These are phyloP conservation scores for Arthrinium puccinioides DNA, from an alignment of 2,329 filamentous ascomycete genomes.

Conservation along the genomic window DNA sequence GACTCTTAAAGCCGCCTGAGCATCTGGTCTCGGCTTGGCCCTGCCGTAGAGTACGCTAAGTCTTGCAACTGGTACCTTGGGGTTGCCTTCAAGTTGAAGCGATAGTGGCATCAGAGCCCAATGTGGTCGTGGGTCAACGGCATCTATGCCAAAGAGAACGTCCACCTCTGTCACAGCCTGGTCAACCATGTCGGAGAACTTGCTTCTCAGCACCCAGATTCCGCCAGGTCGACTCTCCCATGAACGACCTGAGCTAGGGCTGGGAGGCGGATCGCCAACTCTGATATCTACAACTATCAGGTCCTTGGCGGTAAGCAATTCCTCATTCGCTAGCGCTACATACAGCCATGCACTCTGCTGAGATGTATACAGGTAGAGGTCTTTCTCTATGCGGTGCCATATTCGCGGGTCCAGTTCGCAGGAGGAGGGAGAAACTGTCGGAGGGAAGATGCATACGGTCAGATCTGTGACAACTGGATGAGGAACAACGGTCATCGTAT, in stretches of 20 bases:
- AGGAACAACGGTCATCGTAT: slow-evolving; percentile 9
- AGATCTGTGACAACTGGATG: slow-evolving; percentile 25
- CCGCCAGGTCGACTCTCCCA: slow-evolving; percentile 61
- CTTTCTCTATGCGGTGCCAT: slow-evolving; percentile 63
- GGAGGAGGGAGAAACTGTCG: slow-evolving; percentile 13
- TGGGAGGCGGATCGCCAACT: slow-evolving; percentile 43
- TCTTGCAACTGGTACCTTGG: slow-evolving; percentile 26
- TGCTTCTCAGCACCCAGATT: slow-evolving; percentile 57
- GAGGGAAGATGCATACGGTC: slow-evolving; percentile 18
- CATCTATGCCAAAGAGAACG: slow-evolving; percentile 52
- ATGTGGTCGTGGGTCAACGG: slow-evolving; percentile 23
- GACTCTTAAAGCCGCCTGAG: slow-evolving; percentile 36
- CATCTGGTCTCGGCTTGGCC: slow-evolving; percentile 16
- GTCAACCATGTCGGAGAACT: slow-evolving; percentile 19
- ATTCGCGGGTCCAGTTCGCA: slow-evolving; percentile 15
- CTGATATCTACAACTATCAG: slow-evolving; percentile 55
- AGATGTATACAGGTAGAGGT: slow-evolving; percentile 60
- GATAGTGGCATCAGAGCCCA: slow-evolving; percentile 24
- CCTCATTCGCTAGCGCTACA: slow-evolving; percentile 55
- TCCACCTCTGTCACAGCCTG: slow-evolving; percentile 57
- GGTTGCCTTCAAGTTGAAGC: slow-evolving; percentile 24
- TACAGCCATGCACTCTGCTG: slow-evolving; percentile 54
- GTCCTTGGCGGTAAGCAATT: slow-evolving; percentile 55
- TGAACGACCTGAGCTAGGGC: slow-evolving; percentile 4
- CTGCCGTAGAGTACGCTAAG: slow-evolving; percentile 22